These are phyloP conservation scores for Phylloporus rhodoxanthus DNA, from an alignment of 768 basidiomycete genomes.

Conservation along the genomic window DNA sequence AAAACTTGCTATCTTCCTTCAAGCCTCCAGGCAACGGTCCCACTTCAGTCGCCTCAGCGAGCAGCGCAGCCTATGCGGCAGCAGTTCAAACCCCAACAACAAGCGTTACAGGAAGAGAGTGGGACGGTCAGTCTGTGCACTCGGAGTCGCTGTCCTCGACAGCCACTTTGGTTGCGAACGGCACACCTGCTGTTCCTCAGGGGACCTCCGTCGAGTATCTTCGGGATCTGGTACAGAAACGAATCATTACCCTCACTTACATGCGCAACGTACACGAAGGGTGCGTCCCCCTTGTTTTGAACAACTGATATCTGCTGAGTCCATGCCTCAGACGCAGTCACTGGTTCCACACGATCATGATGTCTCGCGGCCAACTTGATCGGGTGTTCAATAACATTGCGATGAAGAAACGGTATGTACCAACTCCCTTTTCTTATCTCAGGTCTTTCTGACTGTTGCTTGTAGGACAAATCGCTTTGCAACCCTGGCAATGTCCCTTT, in stretches of 20 bases:
- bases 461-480: constrained; percentile 76
- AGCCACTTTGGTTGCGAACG: constrained; percentile 34
- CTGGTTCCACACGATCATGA: constrained; percentile 85
- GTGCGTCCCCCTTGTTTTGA: constrained; percentile 38
- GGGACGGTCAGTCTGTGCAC: constrained; percentile 67
- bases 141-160: constrained; percentile 40
- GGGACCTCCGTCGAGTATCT: constrained; percentile 75
- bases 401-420: constrained; percentile 71
- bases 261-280: constrained; percentile 83
- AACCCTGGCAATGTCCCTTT: constrained; percentile 81
- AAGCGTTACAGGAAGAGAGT: constrained; percentile 48
- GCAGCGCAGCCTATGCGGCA: constrained; percentile 36
- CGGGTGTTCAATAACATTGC: constrained; percentile 64
- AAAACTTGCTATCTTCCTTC: constrained; percentile 76
- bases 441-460: constrained; percentile 3
- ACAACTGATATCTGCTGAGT: constrained; percentile 1
- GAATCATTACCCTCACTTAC: constrained; percentile 81
- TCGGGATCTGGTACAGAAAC: constrained; percentile 74
- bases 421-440: neutral
- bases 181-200: constrained; percentile 35
- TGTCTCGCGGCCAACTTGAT: constrained; percentile 69
- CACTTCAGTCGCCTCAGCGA: constrained; percentile 30
- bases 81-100: constrained; percentile 34
- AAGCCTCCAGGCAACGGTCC: constrained; percentile 32
- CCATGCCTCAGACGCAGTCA: constrained; percentile 54